Base-by-base conservation (phyloP, 2,329 filamentous ascomycete genomes). In the Aspergillus sp. region DNA sequence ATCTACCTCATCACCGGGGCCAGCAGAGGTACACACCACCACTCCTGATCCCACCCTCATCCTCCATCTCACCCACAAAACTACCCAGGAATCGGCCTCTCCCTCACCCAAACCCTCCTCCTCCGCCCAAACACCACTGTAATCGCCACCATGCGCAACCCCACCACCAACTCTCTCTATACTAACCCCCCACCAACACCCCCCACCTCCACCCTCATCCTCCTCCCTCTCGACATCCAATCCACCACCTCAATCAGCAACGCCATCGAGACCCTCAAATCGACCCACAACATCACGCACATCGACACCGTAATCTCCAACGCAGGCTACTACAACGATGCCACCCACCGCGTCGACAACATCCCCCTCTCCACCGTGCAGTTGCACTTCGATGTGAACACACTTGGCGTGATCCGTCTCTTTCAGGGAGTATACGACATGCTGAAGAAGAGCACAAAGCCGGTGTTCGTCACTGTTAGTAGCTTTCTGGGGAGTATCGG, bases 1-100 rank as follows among this genome's bases (percentile, higher is more conserved):
- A 21, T 47, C 39, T 55, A 55, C n/a, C 53, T 55, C 39, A 55
- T 55, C 12, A 55, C 53, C 10, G 53, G 53, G 12, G 53, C 53
- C 25, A 47, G 39, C 19, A 39, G 30, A 55, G 53, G 53, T 55
- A 30, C 5, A 7, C 19, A 19, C 30, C 2, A 36, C 32, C 12
- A 13, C 3, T 13, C 13, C n/a, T 21, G 5, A 30, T 39, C n/a
- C 21, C 15, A 8, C 15, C 38, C 28, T 15, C 30, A 32, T 6
- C 15, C 15, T 25, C 5, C 32, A 55, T n/a, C 23, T 10, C 9
- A 17, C 17, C 17, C 25, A 12, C n/a, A 25, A 7, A 45, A 30
- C 5, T 15, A 7, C 17, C n/a, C 28, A 55, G 53, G 53, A 17
- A 55, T 55, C 17, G 53, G 53, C 25, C 10, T 32, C 53, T 25